Evolutionary conservation across 495 filamentous ascomycete species (phyloP).

Genomic region (Podospora fimiseda): DNA sequence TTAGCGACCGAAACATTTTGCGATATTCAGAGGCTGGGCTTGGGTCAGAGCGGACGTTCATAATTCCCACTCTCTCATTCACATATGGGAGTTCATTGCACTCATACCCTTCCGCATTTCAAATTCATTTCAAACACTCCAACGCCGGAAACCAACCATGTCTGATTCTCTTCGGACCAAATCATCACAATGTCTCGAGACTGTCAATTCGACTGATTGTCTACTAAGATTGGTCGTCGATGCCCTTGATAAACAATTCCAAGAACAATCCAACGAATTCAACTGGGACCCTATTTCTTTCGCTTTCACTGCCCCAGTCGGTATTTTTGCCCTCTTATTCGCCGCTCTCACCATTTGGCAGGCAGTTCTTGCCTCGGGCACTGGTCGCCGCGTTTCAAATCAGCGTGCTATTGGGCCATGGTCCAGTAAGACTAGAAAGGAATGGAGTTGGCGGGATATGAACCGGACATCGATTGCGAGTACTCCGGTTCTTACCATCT

Average conservation of each 20-base stretch:
- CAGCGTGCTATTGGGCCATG: background rate
- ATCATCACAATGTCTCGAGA: background rate
- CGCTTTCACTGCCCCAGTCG: background rate
- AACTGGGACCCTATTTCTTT: constrained; percentile 1
- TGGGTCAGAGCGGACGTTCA: too few species aligned
- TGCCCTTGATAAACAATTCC: background rate
- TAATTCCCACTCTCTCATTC: too few species aligned
- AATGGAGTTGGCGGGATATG: constrained; percentile 2
- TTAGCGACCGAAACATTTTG: too few species aligned
- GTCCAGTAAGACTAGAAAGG: background rate
- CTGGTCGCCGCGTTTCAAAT: background rate
- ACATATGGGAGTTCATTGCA: too few species aligned
- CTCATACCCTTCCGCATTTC: too few species aligned
- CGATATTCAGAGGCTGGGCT: too few species aligned
- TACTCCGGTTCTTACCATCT: background rate
- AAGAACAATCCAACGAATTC: background rate
- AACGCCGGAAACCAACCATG: too few species aligned
- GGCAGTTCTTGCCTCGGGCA: background rate
- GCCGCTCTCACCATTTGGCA: background rate
- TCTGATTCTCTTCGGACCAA: too few species aligned
- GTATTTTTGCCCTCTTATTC: background rate
- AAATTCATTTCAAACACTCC: too few species aligned
- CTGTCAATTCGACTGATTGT: background rate
- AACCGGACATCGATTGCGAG: background rate
- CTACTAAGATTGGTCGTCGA: background rate